phyloP scores from a whole-genome alignment of 257 asterid species.

The Solanum virginianum region DNA sequence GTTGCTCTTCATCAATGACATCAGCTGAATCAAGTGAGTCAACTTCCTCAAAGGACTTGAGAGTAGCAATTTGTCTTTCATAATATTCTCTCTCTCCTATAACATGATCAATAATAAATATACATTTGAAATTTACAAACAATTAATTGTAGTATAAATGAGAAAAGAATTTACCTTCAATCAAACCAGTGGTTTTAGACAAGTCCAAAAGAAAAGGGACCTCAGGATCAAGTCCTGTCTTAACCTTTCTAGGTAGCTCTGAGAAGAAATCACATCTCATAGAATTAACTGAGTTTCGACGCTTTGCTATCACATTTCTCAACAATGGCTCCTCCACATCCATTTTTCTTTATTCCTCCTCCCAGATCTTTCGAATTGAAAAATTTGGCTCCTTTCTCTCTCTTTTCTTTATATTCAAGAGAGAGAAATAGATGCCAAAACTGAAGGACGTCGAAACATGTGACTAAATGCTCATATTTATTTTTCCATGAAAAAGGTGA shows the following conservation, averaged over 20 bases:
- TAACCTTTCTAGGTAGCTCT: constrained; percentile 51
- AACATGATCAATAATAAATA: no score
- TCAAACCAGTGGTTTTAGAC: constrained; percentile 24
- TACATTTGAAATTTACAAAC: no score
- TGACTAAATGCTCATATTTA: not conserved
- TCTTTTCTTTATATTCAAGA: not conserved
- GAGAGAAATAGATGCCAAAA: not conserved
- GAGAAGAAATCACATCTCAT: constrained; percentile 49
- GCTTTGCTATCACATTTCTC: not conserved
- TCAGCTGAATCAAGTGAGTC: constrained; percentile 30
- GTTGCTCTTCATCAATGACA: constrained; percentile 33
- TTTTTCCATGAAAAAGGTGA: not conserved
- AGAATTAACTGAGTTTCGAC: constrained; percentile 11
- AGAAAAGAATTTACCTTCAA: constrained; percentile 26
- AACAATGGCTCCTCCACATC: constrained; percentile 32
- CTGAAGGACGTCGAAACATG: not conserved
- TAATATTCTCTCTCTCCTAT: constrained; percentile 63
- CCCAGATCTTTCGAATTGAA: not conserved
- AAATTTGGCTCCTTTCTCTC: not conserved
- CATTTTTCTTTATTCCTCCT: constrained; percentile 9
- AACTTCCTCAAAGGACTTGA: constrained; percentile 59
- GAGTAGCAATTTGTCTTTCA: constrained; percentile 54
- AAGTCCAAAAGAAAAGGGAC: constrained; percentile 27
- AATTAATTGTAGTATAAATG: no score
- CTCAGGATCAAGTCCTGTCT: constrained; percentile 44